These are phyloP conservation scores for Amauroascus niger DNA, from an alignment of 2,329 filamentous ascomycete genomes.

Conservation along the genomic window DNA sequence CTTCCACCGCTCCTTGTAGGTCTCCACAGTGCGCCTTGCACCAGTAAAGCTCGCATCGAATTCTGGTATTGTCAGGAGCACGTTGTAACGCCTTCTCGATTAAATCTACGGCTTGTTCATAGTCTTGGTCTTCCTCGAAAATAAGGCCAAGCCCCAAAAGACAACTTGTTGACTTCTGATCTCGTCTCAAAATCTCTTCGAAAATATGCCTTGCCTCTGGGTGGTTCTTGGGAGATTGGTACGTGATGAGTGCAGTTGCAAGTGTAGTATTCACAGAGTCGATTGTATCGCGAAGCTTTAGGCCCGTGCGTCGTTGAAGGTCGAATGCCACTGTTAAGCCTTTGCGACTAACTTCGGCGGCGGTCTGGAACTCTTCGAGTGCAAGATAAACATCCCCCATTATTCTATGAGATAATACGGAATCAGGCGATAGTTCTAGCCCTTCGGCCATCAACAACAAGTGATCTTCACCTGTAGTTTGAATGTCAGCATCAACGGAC, in stretches of 20 bases:
- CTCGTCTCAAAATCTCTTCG: conserved; percentile 65
- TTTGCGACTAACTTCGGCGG: conserved; percentile 68
- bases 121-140: conserved; percentile 87
- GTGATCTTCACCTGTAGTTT: conserved; percentile 65
- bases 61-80: conserved; percentile 63
- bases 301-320: conserved; percentile 57
- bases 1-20: conserved; percentile 55
- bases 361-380: conserved; percentile 74
- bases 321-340: conserved; percentile 53
- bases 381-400: conserved; percentile 74
- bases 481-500: conserved; percentile 21
- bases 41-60: conserved; percentile 85
- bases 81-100: conserved; percentile 64
- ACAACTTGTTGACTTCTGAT: conserved; percentile 66
- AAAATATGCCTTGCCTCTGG: conserved; percentile 80
- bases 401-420: conserved; percentile 71
- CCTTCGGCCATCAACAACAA: conserved; percentile 72
- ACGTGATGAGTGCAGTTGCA: conserved; percentile 79
- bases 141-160: conserved; percentile 86
- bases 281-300: conserved; percentile 57
- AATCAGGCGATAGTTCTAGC: conserved; percentile 53
- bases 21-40: conserved; percentile 76
- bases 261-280: conserved; percentile 70
- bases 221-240: conserved; percentile 83
- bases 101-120: conserved; percentile 69